Evolutionary conservation across 2,329 filamentous ascomycete species (phyloP), one percentile per base, ranked within the genome.

Genomic region (Xylariaceae sp.): DNA sequence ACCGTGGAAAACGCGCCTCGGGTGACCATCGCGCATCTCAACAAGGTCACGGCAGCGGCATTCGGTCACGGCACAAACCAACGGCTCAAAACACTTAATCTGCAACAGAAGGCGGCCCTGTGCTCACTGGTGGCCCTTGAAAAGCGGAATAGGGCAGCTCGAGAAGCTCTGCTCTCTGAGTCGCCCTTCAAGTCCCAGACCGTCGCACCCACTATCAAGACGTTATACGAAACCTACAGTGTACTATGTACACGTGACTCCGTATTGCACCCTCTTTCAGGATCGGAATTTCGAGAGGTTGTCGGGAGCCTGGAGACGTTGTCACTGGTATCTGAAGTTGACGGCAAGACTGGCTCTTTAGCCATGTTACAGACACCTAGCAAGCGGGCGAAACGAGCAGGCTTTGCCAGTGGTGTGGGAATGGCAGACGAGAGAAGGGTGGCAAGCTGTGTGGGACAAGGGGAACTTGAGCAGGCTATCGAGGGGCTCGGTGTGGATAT

Each of bases 31-130:
- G 80, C 80, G 1, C 92, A 98, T 59, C 78, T 98, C 54, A 94
- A 92, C 58, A 88, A 87, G 53, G 83, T 97, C 44, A 95, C 92
- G 0, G 81, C 89, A 0, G 80, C 87, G 3, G 85, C 88, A 1
- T 96, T 98, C 62, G 87, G 85, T 59, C 90, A 96, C 52, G 89
- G 89, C 24, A 85, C 88, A 1, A 78, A 74, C 9, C 88, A 96
- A 53, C 79, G 92, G 41, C 77, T 98, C 11, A 83, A 85, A 61
- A 81, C 82, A 4, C 76, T 98, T 40, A 98, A 97, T 59, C 73
- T 98, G 2, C 94, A 98, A 59, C 92, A 98, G 62, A 97, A 95
- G 62, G 92, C 90, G 3, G 88, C 90, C 0, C 73, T 98, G 8
- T 98, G 92, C 65, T 80, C 90, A 0, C 71, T 98, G 11, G 74